phyloP scores from a whole-genome alignment of 192 early-diverging fungal species.

The Entomortierella chlamydospora region DNA sequence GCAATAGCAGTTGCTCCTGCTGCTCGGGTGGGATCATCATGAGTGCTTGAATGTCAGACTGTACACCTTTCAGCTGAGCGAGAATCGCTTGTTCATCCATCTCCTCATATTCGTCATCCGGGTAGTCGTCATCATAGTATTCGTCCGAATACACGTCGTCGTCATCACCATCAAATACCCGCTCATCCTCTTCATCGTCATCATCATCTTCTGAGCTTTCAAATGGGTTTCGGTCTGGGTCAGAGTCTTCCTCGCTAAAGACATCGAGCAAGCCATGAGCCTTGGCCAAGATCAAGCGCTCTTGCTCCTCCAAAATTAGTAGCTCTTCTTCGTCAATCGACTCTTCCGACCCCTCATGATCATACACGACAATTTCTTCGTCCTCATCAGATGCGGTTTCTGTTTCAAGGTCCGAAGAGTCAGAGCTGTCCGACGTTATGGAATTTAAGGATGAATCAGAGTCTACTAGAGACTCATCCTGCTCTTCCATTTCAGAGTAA shows the following conservation, averaged over 20 bases:
- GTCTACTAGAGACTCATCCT: slow-evolving; percentile 52
- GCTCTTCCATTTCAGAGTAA: slow-evolving; percentile 49
- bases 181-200: slow-evolving; percentile 29
- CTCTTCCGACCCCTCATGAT: slow-evolving; percentile 33
- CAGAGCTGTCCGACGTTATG: slow-evolving; percentile 10
- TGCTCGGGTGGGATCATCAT: slow-evolving; percentile 54
- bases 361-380: slow-evolving; percentile 20
- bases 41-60: slow-evolving; percentile 40
- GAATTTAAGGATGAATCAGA: slow-evolving; percentile 50
- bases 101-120: slow-evolving; percentile 37
- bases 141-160: slow-evolving; percentile 55
- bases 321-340: slow-evolving; percentile 47
- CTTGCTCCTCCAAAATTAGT: slow-evolving; percentile 34
- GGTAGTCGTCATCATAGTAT: slow-evolving; percentile 47
- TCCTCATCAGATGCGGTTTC: slow-evolving; percentile 31
- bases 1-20: slow-evolving; percentile 43
- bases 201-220: slow-evolving; percentile 51
- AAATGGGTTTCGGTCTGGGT: slow-evolving; percentile 33
- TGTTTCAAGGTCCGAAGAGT: slow-evolving; percentile 8
- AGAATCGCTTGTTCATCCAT: slow-evolving; percentile 34
- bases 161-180: slow-evolving; percentile 24
- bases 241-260: slow-evolving; percentile 39
- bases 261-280: slow-evolving; percentile 40
- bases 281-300: slow-evolving; percentile 27
- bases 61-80: slow-evolving; percentile 26